Conservation (phyloP, 768 basidiomycete genomes). For the Hortiboletus campestris region DNA sequence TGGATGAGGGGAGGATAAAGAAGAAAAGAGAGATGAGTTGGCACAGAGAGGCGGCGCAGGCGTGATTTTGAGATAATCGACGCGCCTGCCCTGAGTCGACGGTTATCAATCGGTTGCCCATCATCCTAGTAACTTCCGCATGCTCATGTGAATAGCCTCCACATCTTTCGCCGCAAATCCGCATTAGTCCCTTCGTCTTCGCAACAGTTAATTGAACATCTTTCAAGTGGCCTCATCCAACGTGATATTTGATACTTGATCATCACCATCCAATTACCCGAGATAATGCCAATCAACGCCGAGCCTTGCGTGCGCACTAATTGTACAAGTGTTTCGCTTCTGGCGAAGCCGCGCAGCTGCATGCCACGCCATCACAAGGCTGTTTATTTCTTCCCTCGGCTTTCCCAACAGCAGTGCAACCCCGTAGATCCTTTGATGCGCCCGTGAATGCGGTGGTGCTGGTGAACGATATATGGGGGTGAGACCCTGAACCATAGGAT, state of each 20-base stretch:
- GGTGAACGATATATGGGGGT: no score
- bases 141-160: conserved; percentile 17
- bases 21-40: conserved; percentile 10
- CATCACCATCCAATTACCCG: no score
- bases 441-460: no score
- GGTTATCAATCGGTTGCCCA: conserved; percentile 18
- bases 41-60: background rate
- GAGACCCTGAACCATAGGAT: no score
- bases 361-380: background rate
- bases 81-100: conserved; percentile 35
- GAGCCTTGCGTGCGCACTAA: background rate
- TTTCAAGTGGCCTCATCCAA: no score
- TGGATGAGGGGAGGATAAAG: conserved; percentile 17
- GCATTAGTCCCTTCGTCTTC: background rate
- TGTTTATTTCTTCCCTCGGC: background rate
- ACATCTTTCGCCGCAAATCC: background rate
- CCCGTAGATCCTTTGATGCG: no score
- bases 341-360: background rate
- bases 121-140: conserved; percentile 3
- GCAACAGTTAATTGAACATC: no score
- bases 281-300: no score
- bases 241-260: no score
- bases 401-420: no score
- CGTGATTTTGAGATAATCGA: conserved; percentile 30
- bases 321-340: background rate